These are phyloP conservation scores for Dactylellina haptotyla DNA, from an alignment of 2,329 filamentous ascomycete species.

Conservation along the genomic window DNA sequence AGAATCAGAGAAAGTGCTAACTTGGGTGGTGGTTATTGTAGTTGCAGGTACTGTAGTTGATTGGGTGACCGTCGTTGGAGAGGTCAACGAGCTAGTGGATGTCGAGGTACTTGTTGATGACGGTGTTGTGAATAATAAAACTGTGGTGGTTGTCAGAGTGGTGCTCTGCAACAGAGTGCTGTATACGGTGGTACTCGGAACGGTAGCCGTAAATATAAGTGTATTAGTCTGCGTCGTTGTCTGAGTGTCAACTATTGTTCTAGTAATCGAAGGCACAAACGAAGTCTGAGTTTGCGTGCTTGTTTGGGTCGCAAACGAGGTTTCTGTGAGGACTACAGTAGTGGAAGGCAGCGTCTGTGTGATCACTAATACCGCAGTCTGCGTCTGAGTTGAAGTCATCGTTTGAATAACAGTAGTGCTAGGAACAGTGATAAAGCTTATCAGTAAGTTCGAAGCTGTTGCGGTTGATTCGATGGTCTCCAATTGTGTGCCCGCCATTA, in stretches of 20 bases:
- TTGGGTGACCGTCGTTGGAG: background rate
- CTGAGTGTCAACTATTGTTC: background rate
- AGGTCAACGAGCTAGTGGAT: background rate
- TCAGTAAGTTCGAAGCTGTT: background rate
- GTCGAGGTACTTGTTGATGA: slow-evolving; percentile 10
- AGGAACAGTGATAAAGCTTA: slow-evolving; percentile 1
- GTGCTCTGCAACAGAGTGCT: background rate
- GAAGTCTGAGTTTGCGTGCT: background rate
- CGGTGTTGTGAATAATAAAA: slow-evolving; percentile 7
- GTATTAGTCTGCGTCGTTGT: slow-evolving; percentile 7
- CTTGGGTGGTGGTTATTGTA: background rate
- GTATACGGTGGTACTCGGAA: slow-evolving; percentile 7
- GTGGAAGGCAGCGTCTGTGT: slow-evolving; percentile 6
- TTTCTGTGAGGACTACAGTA: background rate
- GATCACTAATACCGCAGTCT: background rate
- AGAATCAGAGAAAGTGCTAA: slow-evolving; percentile 10
- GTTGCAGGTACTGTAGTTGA: background rate
- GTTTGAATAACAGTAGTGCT: slow-evolving; percentile 3
- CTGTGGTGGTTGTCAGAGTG: background rate
- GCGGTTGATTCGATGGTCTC: background rate
- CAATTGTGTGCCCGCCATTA: background rate
- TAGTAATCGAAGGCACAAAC: background rate
- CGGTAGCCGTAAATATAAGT: background rate
- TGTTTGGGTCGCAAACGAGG: background rate
- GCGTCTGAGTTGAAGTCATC: background rate